Base-by-base conservation (phyloP, 2,329 filamentous ascomycete species). In the Colletotrichum kahawae region DNA sequence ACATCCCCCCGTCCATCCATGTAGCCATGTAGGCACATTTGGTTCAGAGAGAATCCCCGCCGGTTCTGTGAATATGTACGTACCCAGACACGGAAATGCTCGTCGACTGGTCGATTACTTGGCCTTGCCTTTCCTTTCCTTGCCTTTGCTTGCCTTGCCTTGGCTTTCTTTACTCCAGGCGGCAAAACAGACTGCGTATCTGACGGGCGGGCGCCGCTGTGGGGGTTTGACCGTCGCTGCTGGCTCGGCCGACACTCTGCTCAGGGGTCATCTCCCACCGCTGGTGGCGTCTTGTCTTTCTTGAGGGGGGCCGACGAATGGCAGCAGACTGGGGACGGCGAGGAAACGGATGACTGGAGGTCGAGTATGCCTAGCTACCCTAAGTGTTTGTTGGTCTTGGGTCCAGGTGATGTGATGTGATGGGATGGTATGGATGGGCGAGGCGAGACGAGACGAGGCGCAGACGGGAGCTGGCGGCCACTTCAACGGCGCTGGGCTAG, bases 211-310 rank as follows among this genome's bases (percentile, higher is more conserved):
- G 69, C 69, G 69, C 65, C n/a, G 62, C 38, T 18, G 69, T 14
- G 62, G 34, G 62, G 36, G 62, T 27, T 48, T 14, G 36, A 29
- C 38, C 38, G 38, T 43, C 38, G 38, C 29, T 67, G 43, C 21
- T 10, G 54, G 64, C 48, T 67, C 27, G 54, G 34, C 67, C 48
- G 71, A 31, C 56, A 66, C 33, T 54, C 38, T 43, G 29, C 36
- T 74, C 68, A 67, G 54, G 71, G 68, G 62, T 66, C 62, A 71
- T 74, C 29, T 67, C 56, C n/a, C n/a, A 70, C 57, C 63, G 65
- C 36, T 29, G 48, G 60, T 62, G 68, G 59, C 68, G 68, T 48
- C 43, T 67, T 29, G 51, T 56, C 33, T 21, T 21, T 48, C 18
- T 29, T n/a, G 64, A 67, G 51, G 31, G 56, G 21, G 38, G 36